Evolutionary conservation across 768 basidiomycete species (phyloP).

Genomic region (Suillus discolor): DNA sequence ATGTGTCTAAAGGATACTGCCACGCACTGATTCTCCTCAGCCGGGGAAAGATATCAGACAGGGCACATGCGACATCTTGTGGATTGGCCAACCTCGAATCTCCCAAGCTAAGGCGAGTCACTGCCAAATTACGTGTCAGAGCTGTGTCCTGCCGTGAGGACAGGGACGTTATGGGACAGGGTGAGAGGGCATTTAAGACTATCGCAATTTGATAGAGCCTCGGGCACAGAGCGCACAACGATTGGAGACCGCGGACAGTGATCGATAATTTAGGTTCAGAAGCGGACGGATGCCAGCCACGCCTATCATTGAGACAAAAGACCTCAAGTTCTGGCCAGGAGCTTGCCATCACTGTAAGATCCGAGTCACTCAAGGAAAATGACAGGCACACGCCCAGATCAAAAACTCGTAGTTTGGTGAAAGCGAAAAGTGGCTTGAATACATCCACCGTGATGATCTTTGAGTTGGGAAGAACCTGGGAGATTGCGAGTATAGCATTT

Average conservation of each 20-base stretch:
- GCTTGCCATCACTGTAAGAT: conserved; percentile 3
- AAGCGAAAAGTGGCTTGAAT: conserved; percentile 7
- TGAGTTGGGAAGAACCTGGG: not conserved
- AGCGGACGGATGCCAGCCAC: not conserved
- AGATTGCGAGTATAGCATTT: not conserved
- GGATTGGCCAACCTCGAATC: conserved; percentile 1
- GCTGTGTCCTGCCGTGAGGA: not conserved
- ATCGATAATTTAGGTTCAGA: not conserved
- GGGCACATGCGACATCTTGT: not conserved
- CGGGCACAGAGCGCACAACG: conserved; percentile 4
- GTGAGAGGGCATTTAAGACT: conserved; percentile 2
- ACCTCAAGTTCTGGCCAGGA: conserved; percentile 9
- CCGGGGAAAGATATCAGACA: conserved; percentile 3
- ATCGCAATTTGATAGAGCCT: conserved; percentile 3
- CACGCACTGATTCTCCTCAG: conserved; percentile 5
- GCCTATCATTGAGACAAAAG: conserved; percentile 1
- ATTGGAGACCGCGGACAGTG: conserved; percentile 2
- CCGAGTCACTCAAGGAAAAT: conserved; percentile 3
- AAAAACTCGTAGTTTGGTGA: conserved; percentile 3
- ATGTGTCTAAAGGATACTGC: not conserved
- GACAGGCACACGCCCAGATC: conserved; percentile 8
- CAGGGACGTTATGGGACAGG: not conserved
- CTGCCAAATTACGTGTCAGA: not conserved
- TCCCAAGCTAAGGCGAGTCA: not conserved
- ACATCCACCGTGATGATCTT: not conserved